Evolutionary conservation across 1,284 basidiomycete species (phyloP).

Genomic region (Austropuccinia psidii): DNA sequence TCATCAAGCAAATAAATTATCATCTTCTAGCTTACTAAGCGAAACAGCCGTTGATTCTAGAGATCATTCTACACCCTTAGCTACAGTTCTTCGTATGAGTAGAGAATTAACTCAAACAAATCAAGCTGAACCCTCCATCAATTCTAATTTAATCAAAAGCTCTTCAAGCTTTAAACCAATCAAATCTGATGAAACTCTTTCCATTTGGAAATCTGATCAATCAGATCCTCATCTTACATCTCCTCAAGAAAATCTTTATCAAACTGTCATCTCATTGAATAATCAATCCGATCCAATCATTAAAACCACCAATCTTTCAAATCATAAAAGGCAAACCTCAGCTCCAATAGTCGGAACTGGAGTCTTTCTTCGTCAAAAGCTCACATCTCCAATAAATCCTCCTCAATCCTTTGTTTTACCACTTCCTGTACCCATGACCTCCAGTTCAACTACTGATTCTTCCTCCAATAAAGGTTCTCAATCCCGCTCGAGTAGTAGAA

Average conservation of each 20-base stretch:
- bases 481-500: constrained; percentile 25
- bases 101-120: constrained; percentile 27
- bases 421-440: not conserved
- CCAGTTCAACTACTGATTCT: constrained; percentile 25
- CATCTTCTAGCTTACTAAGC: constrained; percentile 29
- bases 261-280: not conserved
- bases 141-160: too few species aligned
- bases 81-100: constrained; percentile 32
- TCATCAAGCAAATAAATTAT: constrained; percentile 1
- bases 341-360: constrained; percentile 34
- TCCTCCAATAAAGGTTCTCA: constrained; percentile 25
- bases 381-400: not conserved
- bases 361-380: constrained; percentile 31
- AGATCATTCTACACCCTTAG: constrained; percentile 5
- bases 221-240: not conserved
- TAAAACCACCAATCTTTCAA: not conserved
- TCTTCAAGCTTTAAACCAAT: too few species aligned
- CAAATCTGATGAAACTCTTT: too few species aligned
- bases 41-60: not conserved
- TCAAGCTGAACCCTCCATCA: not conserved
- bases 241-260: not conserved
- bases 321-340: constrained; percentile 5
- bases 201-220: not conserved
- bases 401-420: not conserved
- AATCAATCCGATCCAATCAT: not conserved